Base-by-base conservation (phyloP, 495 filamentous ascomycete genomes). In the Neurospora cerealis region DNA sequence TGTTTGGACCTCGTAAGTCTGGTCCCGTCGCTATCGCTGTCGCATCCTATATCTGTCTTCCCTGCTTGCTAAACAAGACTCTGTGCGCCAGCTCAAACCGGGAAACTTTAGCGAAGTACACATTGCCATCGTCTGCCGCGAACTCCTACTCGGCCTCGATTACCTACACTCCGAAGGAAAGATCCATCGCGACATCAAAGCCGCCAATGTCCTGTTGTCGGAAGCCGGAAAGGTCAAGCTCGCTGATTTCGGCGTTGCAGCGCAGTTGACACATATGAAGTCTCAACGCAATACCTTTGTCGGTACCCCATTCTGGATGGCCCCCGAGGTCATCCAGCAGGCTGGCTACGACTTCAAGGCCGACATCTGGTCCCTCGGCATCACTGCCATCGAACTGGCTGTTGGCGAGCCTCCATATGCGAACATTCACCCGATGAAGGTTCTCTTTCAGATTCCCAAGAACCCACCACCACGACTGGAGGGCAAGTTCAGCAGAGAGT, bases 221-320 rank as follows among this genome's bases (percentile, higher is more conserved):
- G 90, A 95, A 72, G 87, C 87, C n/a, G 95, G 95, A 74, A 94
- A 92, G 80, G 95, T 98, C 74, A 98, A 98, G 86, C 85, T 99
- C 73, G 96, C 96, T 24, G 96, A 99, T 83, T 99, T 99, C 79
- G 96, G 96, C 69, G 96, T 99, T 39, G 96, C 96, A 10, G 96
- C 95, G 17, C 96, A 99, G 79, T 87, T 99, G 72, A 95, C 93
- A 73, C 96, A 97, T 82, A 97, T 97, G 81, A 98, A 98, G 83
- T 97, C 96, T 9, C 94, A 97, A 84, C 92, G 96, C 34, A 97
- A 97, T 77, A 99, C 96, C 0, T 98, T 99, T 78, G 96, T 99
- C n/a, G 96, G 96, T 9, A 99, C 96, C 5, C 96, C 96, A 0
- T 99, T 97, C 84, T 99, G 96, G 96, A 99, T 99, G 96, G 96